Conservation (phyloP, 768 basidiomycete genomes). For the Auricularia sp. region DNA sequence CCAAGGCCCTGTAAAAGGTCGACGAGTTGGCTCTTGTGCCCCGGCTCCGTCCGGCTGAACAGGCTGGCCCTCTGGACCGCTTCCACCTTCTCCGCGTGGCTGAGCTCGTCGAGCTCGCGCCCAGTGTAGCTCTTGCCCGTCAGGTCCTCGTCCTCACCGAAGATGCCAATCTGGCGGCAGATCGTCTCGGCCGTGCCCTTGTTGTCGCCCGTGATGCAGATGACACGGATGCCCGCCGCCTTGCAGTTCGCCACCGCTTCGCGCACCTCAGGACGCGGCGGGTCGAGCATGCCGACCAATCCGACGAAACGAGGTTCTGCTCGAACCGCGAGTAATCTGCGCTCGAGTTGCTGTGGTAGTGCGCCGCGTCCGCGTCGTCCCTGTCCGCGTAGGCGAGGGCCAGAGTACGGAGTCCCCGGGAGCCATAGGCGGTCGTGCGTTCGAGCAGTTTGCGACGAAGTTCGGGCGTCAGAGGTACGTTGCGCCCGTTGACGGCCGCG, state of each 20-base stretch:
- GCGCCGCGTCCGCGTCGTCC: constrained; percentile 61
- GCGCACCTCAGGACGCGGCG: constrained; percentile 88
- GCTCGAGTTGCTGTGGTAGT: constrained; percentile 72
- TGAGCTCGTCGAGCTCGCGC: constrained; percentile 75
- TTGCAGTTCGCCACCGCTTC: constrained; percentile 81
- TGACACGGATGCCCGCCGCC: constrained; percentile 87
- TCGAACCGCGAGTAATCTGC: constrained; percentile 87
- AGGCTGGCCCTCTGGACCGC: constrained; percentile 83
- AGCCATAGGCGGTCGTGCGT: constrained; percentile 63
- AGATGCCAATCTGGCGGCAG: constrained; percentile 92
- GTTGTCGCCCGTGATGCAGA: constrained; percentile 98
- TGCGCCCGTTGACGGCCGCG: constrained; percentile 52
- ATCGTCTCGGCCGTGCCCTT: constrained; percentile 97
- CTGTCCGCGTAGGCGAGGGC: constrained; percentile 82
- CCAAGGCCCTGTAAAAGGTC: constrained; percentile 87
- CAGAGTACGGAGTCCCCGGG: constrained; percentile 77
- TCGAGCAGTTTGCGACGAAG: constrained; percentile 53
- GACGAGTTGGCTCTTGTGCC: constrained; percentile 90
- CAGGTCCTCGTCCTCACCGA: constrained; percentile 74
- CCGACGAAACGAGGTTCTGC: constrained; percentile 84
- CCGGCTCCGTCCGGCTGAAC: constrained; percentile 90
- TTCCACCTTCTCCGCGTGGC: constrained; percentile 66
- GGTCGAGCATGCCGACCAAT: constrained; percentile 95
- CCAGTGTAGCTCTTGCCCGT: constrained; percentile 96
- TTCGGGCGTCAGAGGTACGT: constrained; percentile 52